phyloP scores from a whole-genome alignment of 345 rosid genomes.

The Eucalyptus polybractea region DNA sequence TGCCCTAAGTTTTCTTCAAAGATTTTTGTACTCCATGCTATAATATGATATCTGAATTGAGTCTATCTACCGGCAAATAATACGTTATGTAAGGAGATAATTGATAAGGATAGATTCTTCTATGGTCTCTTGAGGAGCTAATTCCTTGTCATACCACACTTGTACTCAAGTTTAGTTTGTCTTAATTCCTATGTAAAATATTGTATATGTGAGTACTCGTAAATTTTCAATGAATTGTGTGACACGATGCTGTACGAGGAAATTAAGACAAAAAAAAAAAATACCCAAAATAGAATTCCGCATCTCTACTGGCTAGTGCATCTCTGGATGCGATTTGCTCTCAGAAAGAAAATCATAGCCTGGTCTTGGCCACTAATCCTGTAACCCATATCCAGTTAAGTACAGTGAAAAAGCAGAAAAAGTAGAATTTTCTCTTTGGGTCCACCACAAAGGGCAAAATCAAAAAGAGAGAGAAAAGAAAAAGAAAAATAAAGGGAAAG shows the following conservation, averaged over 20 bases:
- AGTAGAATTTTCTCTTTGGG: neutral
- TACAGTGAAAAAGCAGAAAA: neutral
- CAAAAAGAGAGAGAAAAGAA: neutral
- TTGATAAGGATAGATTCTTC: neutral
- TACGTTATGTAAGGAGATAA: neutral
- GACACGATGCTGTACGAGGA: neutral
- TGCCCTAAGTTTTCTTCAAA: neutral
- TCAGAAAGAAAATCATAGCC: neutral
- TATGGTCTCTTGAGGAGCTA: neutral
- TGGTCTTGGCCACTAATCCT: neutral
- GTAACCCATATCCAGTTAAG: neutral
- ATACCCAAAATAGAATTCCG: neutral
- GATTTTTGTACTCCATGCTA: neutral
- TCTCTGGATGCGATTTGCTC: neutral
- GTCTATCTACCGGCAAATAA: neutral
- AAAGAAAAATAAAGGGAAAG: neutral
- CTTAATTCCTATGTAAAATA: neutral
- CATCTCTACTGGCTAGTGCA: neutral
- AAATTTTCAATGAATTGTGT: neutral
- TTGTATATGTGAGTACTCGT: accelerated
- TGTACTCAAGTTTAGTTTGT: neutral
- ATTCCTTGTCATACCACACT: neutral
- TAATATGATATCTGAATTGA: neutral
- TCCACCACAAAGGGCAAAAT: neutral
- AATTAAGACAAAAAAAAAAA: neutral